Evolutionary conservation across 2,329 filamentous ascomycete genomes (phyloP), one percentile per base, ranked within the genome.

Genomic region (Arthrobotrys conoides): DNA sequence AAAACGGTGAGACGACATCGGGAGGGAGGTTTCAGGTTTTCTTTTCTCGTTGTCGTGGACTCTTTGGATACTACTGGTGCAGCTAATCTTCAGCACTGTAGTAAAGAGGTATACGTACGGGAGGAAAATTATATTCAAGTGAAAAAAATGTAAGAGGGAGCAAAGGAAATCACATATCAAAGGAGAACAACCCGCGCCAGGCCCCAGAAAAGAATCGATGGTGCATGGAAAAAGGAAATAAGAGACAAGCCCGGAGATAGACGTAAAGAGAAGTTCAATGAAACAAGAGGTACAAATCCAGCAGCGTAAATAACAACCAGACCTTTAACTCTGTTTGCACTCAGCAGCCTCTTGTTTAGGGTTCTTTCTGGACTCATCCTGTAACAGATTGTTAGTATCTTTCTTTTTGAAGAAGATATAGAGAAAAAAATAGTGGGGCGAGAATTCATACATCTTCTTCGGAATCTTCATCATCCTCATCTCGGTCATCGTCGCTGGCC

Each of bases 311-410:
- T 22, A 59, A 51, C 68, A 71, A 38, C 66, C 71, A 49, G 79
- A 51, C 76, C 80, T 86, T 88, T 90, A 97, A 87, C 93, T 96
- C 87, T 96, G 93, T 89, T 97, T 97, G 90, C 94, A 97, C 87
- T 97, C 94, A 82, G 94, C 93, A 82, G 93, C 91, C 97, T 93
- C 87, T 38, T 96, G 93, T 88, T 96, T 96, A 76, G 94, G 93
- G 57, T 61, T 61, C 88, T 95, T 96, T 82, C 92, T 91, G 81
- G 90, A 90, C 84, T 94, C 93, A 84, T 96, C 93, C 93, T 96
- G 82, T n/a, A 63, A 59, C 24, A 68, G 41, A n/a, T 49, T 70
- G 38, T 73, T 73, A 80, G 49, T 66, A 59, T 72, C 44, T 33
- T 5, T 30, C 6, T 30, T 30, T 30, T 30, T 30, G 6, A 3